A percentile compares a stretch with the other conserved stretches of the same genome.
These are phyloP conservation scores for Tubosaeta sp. DNA, from an alignment of 768 basidiomycete genomes.

Conservation along the genomic window DNA sequence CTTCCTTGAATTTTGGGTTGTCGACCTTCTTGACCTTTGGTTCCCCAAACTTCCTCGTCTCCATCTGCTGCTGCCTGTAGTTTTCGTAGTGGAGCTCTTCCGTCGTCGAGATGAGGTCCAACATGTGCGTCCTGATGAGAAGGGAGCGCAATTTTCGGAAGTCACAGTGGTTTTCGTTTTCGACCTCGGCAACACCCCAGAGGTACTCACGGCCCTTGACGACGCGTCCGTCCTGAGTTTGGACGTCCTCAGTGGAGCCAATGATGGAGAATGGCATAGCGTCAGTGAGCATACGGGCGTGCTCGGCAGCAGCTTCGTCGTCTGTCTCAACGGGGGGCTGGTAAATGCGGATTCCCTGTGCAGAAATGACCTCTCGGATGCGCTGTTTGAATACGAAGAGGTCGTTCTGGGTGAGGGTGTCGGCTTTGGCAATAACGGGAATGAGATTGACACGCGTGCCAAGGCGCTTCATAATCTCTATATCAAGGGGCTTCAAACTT, in stretches of 20 bases:
- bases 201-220: slow-evolving; percentile 99
- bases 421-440: slow-evolving; percentile 96
- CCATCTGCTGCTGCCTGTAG: slow-evolving; percentile 98
- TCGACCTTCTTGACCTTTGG: slow-evolving; percentile 98
- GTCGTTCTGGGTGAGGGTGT: slow-evolving; percentile 94
- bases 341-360: slow-evolving; percentile 95
- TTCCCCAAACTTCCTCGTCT: slow-evolving; percentile 98
- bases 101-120: slow-evolving; percentile 93
- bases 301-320: slow-evolving; percentile 81
- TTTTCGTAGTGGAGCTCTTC: slow-evolving; percentile 97
- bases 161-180: slow-evolving; percentile 99
- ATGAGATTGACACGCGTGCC: slow-evolving; percentile 98
- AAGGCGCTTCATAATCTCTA: slow-evolving; percentile 99
- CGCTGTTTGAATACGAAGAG: slow-evolving; percentile 89
- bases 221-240: slow-evolving; percentile 81
- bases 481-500: slow-evolving; percentile 91
- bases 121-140: slow-evolving; percentile 96
- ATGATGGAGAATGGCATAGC: slow-evolving; percentile 99
- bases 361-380: slow-evolving; percentile 84
- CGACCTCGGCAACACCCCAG: slow-evolving; percentile 99
- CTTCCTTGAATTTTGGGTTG: slow-evolving; percentile 99
- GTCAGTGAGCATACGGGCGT: slow-evolving; percentile 79
- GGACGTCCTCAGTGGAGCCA: slow-evolving; percentile 92
- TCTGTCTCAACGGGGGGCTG: slow-evolving; percentile 89
- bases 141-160: slow-evolving; percentile 97